A percentile compares a stretch with the other conserved stretches of the same genome.
phyloP scores from a whole-genome alignment of 179 eudicot genomes.

The Silene noctiflora region DNA sequence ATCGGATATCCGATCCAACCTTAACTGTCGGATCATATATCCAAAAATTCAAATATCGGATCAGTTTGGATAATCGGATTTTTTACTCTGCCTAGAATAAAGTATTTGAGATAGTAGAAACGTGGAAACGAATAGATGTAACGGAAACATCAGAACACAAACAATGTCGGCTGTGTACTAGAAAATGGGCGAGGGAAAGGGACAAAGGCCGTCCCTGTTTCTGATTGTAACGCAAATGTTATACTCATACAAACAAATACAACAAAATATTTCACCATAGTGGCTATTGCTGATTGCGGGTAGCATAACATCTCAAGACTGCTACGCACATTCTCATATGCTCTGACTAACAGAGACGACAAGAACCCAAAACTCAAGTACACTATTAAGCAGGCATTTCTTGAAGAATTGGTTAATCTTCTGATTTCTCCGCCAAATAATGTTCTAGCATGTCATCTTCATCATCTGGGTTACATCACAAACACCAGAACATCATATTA shows the following conservation, averaged over 20 bases:
- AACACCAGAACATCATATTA: conserved; percentile 1
- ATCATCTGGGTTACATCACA: conserved; percentile 51
- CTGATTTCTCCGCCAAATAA: conserved; percentile 73
- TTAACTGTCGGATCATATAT: no score
- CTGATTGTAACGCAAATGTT: neutral
- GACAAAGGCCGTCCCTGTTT: neutral
- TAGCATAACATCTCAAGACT: conserved; percentile 3
- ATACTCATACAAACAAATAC: neutral
- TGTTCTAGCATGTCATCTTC: conserved; percentile 98
- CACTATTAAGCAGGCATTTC: conserved; percentile 31
- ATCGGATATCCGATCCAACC: no score
- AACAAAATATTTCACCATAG: neutral
- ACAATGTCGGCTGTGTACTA: neutral
- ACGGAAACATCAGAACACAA: no score
- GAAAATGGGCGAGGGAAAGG: neutral
- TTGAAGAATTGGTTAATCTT: conserved; percentile 47
- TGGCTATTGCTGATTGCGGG: neutral
- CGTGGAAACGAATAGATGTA: no score
- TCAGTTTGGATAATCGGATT: no score
- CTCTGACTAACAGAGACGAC: conserved; percentile 13
- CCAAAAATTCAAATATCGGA: no score
- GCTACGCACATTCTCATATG: neutral
- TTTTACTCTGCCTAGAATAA: no score
- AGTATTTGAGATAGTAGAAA: no score
- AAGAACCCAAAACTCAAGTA: neutral